Percentiles rank a stretch among this genome's conserved stretches.
Evolutionary conservation across 1,139 yeast species (phyloP).

Genomic region (Suhomyces bolitotheri): DNA sequence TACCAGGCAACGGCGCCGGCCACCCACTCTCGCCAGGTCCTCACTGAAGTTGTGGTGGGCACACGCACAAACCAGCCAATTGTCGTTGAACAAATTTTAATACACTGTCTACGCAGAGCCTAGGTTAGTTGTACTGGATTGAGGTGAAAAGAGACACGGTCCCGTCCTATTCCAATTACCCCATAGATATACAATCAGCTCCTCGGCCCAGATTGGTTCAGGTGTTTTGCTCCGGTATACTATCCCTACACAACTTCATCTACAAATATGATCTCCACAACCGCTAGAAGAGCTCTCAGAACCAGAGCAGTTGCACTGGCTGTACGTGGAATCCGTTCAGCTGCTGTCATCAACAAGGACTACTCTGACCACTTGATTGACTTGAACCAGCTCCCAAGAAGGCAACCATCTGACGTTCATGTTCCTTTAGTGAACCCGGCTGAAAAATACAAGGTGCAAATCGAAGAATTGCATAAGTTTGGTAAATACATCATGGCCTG

Average conservation of each 20-base stretch:
- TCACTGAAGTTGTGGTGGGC: slow-evolving; percentile 1
- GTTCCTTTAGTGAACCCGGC: slow-evolving; percentile 77
- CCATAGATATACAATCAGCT: no score
- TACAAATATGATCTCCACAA: slow-evolving; percentile 12
- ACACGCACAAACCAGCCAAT: slow-evolving; percentile 13
- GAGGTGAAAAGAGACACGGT: background rate
- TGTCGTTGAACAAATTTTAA: slow-evolving; percentile 14
- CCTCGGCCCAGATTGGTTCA: no score
- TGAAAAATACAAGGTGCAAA: slow-evolving; percentile 66
- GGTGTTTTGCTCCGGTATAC: no score
- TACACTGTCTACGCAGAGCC: background rate
- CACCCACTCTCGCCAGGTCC: no score
- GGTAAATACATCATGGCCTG: slow-evolving; percentile 79
- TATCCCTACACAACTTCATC: no score
- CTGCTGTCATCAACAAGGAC: slow-evolving; percentile 6
- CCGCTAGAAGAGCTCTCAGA: slow-evolving; percentile 9
- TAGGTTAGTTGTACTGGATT: background rate
- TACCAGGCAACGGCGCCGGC: no score
- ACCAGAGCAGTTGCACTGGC: slow-evolving; percentile 6
- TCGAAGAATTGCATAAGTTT: slow-evolving; percentile 78
- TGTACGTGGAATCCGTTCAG: slow-evolving; percentile 9
- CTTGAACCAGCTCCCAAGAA: slow-evolving; percentile 43
- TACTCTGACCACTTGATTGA: slow-evolving; percentile 35
- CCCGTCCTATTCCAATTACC: no score
- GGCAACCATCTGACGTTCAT: slow-evolving; percentile 34